Evolutionary conservation across 176 grass and related monocot species (phyloP).

Genomic region (Aegilops umbellulata): DNA sequence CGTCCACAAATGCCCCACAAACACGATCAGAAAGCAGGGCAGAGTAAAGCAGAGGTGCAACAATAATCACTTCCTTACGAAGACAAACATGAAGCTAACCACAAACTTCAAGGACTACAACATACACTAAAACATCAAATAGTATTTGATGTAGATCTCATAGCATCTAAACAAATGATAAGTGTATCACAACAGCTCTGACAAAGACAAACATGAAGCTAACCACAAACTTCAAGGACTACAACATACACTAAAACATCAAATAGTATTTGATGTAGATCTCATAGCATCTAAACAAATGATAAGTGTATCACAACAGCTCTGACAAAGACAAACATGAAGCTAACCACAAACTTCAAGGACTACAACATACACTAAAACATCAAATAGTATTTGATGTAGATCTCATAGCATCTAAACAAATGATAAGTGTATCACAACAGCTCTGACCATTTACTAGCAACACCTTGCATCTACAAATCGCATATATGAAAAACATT

Average conservation of each 20-base stretch:
- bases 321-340: background rate
- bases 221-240: too few relatives aligned
- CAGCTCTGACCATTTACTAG: background rate
- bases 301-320: too few relatives aligned
- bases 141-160: too few relatives aligned
- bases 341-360: background rate
- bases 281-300: too few relatives aligned
- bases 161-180: too few relatives aligned
- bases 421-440: background rate
- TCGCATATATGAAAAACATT: background rate
- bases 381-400: background rate
- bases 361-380: background rate
- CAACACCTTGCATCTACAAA: background rate
- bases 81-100: too few relatives aligned
- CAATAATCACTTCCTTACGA: background rate
- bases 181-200: too few relatives aligned
- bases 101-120: too few relatives aligned
- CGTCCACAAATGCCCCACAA: conserved; percentile 40
- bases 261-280: too few relatives aligned
- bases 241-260: too few relatives aligned
- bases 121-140: too few relatives aligned
- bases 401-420: background rate
- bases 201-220: too few relatives aligned
- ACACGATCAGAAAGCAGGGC: conserved; percentile 24
- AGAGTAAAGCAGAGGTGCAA: conserved; percentile 32